A percentile compares a stretch with the other conserved stretches of the same genome.
These are phyloP conservation scores for Collariella sp. DNA, from an alignment of 495 filamentous ascomycete genomes.

Conservation along the genomic window DNA sequence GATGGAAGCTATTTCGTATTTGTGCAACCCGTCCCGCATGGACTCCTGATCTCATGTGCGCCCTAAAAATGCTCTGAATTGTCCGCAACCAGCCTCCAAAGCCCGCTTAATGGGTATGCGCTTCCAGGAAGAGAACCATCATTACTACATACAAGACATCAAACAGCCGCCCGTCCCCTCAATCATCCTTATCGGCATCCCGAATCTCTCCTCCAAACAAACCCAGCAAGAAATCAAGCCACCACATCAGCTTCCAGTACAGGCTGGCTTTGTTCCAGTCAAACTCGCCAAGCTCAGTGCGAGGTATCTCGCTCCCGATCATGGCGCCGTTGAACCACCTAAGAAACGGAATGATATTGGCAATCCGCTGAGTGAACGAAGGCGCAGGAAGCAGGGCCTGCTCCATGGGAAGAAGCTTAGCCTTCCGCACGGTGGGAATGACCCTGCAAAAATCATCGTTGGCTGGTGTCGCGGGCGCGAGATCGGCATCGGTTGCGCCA, in stretches of 20 bases:
- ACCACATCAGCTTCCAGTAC: conserved; percentile 62
- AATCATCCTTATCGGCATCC: conserved; percentile 44
- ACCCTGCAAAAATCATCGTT: conserved; percentile 29
- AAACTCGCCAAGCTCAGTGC: conserved; percentile 70
- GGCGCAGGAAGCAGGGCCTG: conserved; percentile 58
- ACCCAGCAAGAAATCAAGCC: conserved; percentile 39
- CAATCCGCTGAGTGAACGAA: conserved; percentile 50
- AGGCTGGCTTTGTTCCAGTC: conserved; percentile 65
- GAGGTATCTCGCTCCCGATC: conserved; percentile 68
- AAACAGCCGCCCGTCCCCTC: neutral
- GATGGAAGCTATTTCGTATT: neutral
- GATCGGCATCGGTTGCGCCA: conserved; percentile 7
- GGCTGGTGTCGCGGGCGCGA: neutral
- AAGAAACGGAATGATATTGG: conserved; percentile 54
- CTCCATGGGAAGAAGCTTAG: conserved; percentile 44
- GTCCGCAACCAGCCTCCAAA: neutral
- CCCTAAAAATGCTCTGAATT: neutral
- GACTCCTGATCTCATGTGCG: neutral
- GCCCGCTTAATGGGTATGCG: neutral
- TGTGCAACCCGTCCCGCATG: neutral
- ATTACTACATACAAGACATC: conserved; percentile 1
- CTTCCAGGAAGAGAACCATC: neutral
- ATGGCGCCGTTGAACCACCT: conserved; percentile 68
- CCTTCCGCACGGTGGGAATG: conserved; percentile 43
- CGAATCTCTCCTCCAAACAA: conserved; percentile 43